phyloP scores from a whole-genome alignment of 2,329 filamentous ascomycete genomes.

The Xylariomycetidae sp. region DNA sequence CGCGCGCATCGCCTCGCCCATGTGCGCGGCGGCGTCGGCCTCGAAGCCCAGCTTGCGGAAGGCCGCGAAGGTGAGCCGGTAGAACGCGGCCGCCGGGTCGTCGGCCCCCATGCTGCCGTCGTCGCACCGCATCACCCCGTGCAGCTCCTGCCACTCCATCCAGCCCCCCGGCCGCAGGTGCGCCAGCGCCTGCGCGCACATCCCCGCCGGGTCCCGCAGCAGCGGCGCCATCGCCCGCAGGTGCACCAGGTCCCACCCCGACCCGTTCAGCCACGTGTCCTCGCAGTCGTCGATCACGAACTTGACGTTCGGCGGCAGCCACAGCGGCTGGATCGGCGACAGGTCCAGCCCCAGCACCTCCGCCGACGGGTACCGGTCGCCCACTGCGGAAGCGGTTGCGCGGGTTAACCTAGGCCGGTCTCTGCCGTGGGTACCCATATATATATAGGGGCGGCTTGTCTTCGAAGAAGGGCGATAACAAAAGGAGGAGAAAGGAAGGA shows the following conservation, averaged over 20 bases:
- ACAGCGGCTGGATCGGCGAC: slow-evolving; percentile 18
- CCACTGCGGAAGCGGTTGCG: too few relatives aligned
- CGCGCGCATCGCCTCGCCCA: slow-evolving; percentile 23
- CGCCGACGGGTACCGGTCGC: slow-evolving; percentile 14
- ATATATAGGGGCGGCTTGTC: too few relatives aligned
- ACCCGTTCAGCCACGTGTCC: slow-evolving; percentile 39
- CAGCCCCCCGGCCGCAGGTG: slow-evolving; percentile 42
- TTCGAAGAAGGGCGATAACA: too few relatives aligned
- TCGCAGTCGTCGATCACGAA: slow-evolving; percentile 51
- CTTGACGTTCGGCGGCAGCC: slow-evolving; percentile 42
- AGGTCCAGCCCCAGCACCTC: slow-evolving; percentile 17
- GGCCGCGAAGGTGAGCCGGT: slow-evolving; percentile 19
- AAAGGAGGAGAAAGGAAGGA: too few relatives aligned
- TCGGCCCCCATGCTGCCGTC: slow-evolving; percentile 34
- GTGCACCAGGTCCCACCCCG: slow-evolving; percentile 46
- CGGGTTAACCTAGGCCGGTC: too few relatives aligned
- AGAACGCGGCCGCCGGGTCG: slow-evolving; percentile 30
- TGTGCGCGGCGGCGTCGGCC: slow-evolving; percentile 28
- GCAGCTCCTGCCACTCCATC: slow-evolving; percentile 45
- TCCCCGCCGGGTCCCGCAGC: slow-evolving; percentile 43
- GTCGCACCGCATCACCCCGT: slow-evolving; percentile 35
- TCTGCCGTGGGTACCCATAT: too few relatives aligned
- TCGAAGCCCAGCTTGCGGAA: slow-evolving; percentile 33
- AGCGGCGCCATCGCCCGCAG: slow-evolving; percentile 43
- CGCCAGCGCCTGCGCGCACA: slow-evolving; percentile 34